These are phyloP conservation scores for Metschnikowia vanudenii DNA, from an alignment of 805 yeast species.

Conservation along the genomic window DNA sequence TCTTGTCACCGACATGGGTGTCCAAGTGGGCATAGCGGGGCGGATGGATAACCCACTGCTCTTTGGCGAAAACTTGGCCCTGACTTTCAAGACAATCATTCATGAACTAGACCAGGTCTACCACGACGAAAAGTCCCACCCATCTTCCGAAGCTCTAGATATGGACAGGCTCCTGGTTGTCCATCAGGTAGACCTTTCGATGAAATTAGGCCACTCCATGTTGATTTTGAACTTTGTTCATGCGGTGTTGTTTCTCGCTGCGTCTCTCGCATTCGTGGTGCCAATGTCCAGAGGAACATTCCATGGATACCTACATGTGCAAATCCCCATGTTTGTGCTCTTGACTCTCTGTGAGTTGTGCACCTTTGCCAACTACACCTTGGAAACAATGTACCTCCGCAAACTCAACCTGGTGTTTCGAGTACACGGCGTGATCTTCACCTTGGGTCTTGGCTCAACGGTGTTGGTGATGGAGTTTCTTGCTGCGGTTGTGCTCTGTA, in stretches of 20 bases:
- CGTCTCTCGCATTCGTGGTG: slow-evolving; percentile 2
- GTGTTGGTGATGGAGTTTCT: slow-evolving; percentile 12
- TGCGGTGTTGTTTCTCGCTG: background rate
- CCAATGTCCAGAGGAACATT: slow-evolving; percentile 3
- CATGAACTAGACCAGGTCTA: slow-evolving; percentile 14
- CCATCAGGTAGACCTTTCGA: slow-evolving; percentile 13
- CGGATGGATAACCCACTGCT: slow-evolving; percentile 34
- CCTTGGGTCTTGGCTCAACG: slow-evolving; percentile 13
- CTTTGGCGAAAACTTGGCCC: slow-evolving; percentile 14
- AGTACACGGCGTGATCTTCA: slow-evolving; percentile 13
- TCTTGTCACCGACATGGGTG: slow-evolving; percentile 50
- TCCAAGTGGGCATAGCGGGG: slow-evolving; percentile 43
- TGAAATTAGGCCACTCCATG: slow-evolving; percentile 10
- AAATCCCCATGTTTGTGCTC: slow-evolving; percentile 5
- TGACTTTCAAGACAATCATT: slow-evolving; percentile 11
- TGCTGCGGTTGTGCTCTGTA: slow-evolving; percentile 9
- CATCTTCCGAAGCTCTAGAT: slow-evolving; percentile 10
- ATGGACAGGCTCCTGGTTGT: slow-evolving; percentile 13
- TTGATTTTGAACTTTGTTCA: slow-evolving; percentile 9
- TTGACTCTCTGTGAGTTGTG: slow-evolving; percentile 12
- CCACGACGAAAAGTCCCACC: slow-evolving; percentile 7
- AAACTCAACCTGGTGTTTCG: slow-evolving; percentile 12
- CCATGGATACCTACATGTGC: background rate
- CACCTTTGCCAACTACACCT: slow-evolving; percentile 11
- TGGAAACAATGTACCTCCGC: slow-evolving; percentile 9